Base-by-base conservation (phyloP, 805 yeast species). In the Lipomyces lipofer region DNA sequence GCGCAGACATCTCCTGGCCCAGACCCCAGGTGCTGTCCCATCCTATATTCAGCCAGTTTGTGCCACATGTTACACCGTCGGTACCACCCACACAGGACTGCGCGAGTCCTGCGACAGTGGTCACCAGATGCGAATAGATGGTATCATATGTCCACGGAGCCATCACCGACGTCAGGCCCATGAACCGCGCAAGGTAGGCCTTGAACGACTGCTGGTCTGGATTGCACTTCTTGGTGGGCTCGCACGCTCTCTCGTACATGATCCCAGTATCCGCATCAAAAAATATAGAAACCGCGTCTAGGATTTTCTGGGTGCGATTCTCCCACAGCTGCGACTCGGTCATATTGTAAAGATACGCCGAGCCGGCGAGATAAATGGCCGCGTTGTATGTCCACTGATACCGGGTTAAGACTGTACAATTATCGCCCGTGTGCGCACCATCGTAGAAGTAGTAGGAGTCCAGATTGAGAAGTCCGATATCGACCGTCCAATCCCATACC, bases 121-220 rank as follows among this genome's bases (percentile, higher is more conserved):
- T 68, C 13, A 79, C 56, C 63, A 70, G 68, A 13, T 56, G 62
- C 58, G 72, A 69, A 44, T 73, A 68, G 13, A 62, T 55, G 21
- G 68, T 61, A 59, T 56, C 71, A 63, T 1, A 74, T 63, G 59
- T 73, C 73, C 33, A 47, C 4, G 96, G 95, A 1, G 81, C 85
- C 69, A 92, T 70, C 46, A 80, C 76, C 0, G 92, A 83, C 0
- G 96, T 85, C 50, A 81, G 71, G 1, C 90, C 94, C 68, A 91
- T 69, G 68, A 83, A 84, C 53, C 96, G 75, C 1, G 89, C 68
- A 63, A 88, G 78, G 64, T 84, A 86, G 1, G 96, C 96, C 74
- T 87, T 88, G 78, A 92, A 91, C 13, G 94, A 82, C 54, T 96
- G 77, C 75, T 91, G 96, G 75, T 91, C 97, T 51, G 80, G 84